Evolutionary conservation across 345 rosid species (phyloP), one percentile per base, ranked within the genome.

Genomic region (Melastoma malabathricum): DNA sequence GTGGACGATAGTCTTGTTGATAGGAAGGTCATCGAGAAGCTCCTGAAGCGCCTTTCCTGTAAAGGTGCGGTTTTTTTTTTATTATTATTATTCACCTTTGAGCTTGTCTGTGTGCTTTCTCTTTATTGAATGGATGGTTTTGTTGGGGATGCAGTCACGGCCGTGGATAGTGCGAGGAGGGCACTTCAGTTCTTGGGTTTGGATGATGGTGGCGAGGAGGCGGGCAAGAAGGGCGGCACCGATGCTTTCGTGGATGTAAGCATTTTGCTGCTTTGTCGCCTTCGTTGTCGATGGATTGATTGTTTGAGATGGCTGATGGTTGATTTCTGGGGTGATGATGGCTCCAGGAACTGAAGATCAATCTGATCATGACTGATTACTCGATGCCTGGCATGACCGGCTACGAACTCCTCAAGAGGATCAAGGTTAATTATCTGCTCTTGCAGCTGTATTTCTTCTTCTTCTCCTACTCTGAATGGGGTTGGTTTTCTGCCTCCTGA

Each of bases 1-100:
- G 95, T 89, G 3, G 95, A 89, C 53, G 95, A 89, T 55, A 89
- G 97, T 39, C 55, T 66, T 3, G 90, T 85, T 1, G 97, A 89
- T 57, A 71, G 95, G 19, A 85, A 81, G 51, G 77, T 85, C 51
- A 83, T 89, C 38, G 95, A 89, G 45, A 65, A 85, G 25, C 65
- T 89, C 72, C 90, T 89, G 1, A 74, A 71, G 72, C 68, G 75
- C 18, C 81, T 89, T 0, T 78, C 97, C 1, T 89, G 94, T 56
- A 86, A 76, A 81, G 95, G 97, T 89, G 25, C 17, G 46, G 14
- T 1, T 13, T 20, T 48, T 43, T 18, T 41, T 38, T 18, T 5
- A 6, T 13, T 16, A 10, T 48, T 48, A 15, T 17, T 22, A 3
- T 13, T 22, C 25, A 22, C 4, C 25, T 22, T 22, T 4, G 25